Base-by-base conservation (phyloP, 2,329 filamentous ascomycete species). In the Alternaria arborescens region DNA sequence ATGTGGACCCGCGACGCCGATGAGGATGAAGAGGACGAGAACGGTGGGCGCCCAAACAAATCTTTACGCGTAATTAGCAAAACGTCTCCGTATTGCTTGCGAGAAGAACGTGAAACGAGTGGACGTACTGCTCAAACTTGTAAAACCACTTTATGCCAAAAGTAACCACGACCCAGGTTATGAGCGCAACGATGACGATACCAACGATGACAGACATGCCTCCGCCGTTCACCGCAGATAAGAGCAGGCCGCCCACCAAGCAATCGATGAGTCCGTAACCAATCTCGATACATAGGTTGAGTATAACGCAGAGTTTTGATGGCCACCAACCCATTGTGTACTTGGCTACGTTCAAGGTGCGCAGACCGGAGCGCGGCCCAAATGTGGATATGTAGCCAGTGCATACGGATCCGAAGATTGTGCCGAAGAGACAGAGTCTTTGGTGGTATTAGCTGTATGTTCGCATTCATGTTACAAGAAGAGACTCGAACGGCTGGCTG, bases 251-350 rank as follows among this genome's bases (percentile, higher is more conserved):
- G 4, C 84, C 84, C 30, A 89, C 82, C n/a, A 89, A 83, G 38
- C 82, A 85, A 70, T 86, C 83, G 63, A 89, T 85, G 65, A 87
- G 77, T 18, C 80, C 79, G 64, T 87, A 88, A n/a, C 86, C 86
- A 11, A 87, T 77, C 76, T 86, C 82, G 47, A 86, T 81, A 16
- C 87, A 79, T 18, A 87, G 73, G 65, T 87, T 87, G 59, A 87
- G 71, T 36, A 60, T 82, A 75, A 69, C 70, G 48, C 87, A 83
- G n/a, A 89, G 74, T 73, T 88, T 89, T 52, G 83, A 83, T 3
- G 87, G 87, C 80, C 83, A 88, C 83, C 85, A 89, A 12, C 87
- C 87, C 84, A 89, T 88, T 5, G 83, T 80, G 68, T 87, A 89
- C 20, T 87, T 82, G 1, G 67, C 70, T 8, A 72, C 68, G 36